These are phyloP conservation scores for Linnemannia zychae DNA, from an alignment of 192 early-diverging fungal species.

Conservation along the genomic window DNA sequence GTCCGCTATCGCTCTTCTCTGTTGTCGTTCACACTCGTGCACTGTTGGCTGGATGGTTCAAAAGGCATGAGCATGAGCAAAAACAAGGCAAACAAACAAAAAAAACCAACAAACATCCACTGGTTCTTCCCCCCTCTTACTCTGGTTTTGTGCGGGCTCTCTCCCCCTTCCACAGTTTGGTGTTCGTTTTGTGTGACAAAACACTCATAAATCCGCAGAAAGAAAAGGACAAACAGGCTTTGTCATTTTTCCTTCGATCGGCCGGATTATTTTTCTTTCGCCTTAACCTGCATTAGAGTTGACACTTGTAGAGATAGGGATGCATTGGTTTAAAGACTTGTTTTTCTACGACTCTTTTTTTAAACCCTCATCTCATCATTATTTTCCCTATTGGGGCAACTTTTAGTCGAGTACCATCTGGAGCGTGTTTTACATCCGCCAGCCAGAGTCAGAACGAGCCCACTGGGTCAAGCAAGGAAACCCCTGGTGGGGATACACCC, in stretches of 20 bases:
- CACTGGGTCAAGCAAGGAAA: slow-evolving; percentile 28
- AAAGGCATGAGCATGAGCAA: too few species aligned
- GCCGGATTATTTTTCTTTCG: neutral
- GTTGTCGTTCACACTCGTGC: neutral
- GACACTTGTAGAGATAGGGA: neutral
- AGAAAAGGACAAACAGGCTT: neutral
- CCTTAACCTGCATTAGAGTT: neutral
- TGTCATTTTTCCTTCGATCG: neutral
- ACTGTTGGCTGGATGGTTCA: neutral
- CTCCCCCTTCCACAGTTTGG: neutral
- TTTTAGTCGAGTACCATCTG: slow-evolving; percentile 21
- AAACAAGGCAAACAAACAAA: neutral
- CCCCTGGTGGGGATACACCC: slow-evolving; percentile 39
- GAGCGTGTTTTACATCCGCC: slow-evolving; percentile 27
- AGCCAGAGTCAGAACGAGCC: slow-evolving; percentile 26
- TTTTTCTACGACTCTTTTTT: neutral
- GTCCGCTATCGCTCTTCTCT: neutral
- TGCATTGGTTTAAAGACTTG: too few species aligned
- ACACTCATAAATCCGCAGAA: neutral
- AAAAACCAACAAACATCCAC: neutral
- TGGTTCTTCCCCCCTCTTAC: neutral
- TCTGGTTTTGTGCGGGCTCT: neutral
- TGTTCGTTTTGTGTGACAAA: neutral
- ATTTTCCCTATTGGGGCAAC: neutral
- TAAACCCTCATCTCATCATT: neutral